A percentile compares a stretch with the other conserved stretches of the same genome.
Evolutionary conservation across 1,284 basidiomycete species (phyloP).

Genomic region (Melampsora allii-populina): DNA sequence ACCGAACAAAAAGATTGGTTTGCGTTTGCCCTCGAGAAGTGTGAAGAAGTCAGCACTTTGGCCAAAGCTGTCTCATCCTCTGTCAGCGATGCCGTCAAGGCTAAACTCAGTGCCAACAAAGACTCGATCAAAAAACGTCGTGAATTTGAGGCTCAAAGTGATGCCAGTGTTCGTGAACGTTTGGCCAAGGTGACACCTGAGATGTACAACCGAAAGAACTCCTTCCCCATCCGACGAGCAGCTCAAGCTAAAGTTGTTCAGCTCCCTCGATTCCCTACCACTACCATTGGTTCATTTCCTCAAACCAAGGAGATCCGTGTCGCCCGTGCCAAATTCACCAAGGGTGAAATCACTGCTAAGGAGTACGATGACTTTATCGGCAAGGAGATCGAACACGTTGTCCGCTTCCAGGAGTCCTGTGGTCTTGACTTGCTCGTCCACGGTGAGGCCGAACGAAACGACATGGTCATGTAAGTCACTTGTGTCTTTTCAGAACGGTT

Average conservation of each 20-base stretch:
- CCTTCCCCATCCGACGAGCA: constrained; percentile 82
- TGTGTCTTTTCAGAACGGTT: constrained; percentile 46
- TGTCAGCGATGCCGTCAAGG: constrained; percentile 61
- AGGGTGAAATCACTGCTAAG: constrained; percentile 79
- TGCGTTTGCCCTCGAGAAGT: constrained; percentile 98
- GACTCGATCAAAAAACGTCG: constrained; percentile 90
- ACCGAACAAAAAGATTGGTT: constrained; percentile 95
- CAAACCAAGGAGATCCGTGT: constrained; percentile 98
- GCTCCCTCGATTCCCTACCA: constrained; percentile 96
- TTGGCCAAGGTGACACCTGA: constrained; percentile 86
- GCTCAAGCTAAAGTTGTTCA: constrained; percentile 84
- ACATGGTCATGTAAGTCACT: constrained; percentile 53
- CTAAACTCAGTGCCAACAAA: constrained; percentile 79
- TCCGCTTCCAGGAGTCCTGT: constrained; percentile 93
- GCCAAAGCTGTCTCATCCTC: constrained; percentile 67
- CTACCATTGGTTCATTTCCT: constrained; percentile 82
- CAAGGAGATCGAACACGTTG: constrained; percentile 92
- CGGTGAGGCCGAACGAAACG: constrained; percentile 73
- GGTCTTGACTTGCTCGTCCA: constrained; percentile 97
- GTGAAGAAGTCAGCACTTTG: constrained; percentile 80
- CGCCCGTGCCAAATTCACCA: constrained; percentile 90
- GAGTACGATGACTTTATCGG: constrained; percentile 98
- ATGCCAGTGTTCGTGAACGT: constrained; percentile 92
- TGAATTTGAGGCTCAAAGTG: constrained; percentile 90
- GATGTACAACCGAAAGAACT: constrained; percentile 82